These are phyloP conservation scores for Trichoderma polysporum DNA, from an alignment of 2,329 filamentous ascomycete species.

Conservation along the genomic window DNA sequence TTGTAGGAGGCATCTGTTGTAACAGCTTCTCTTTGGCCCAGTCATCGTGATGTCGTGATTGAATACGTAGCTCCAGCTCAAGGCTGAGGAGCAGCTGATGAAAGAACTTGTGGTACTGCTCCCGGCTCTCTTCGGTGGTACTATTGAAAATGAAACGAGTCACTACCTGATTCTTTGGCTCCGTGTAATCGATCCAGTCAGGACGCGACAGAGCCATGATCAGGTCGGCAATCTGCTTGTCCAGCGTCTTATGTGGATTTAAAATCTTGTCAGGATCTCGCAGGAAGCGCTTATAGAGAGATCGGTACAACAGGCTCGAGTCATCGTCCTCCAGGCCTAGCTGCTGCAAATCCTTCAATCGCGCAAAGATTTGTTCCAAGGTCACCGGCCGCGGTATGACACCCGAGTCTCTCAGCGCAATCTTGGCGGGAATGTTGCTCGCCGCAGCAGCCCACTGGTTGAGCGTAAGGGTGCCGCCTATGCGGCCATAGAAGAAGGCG, in stretches of 20 bases:
- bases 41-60: constrained; percentile 59
- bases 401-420: constrained; percentile 59
- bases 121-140: constrained; percentile 52
- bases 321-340: constrained; percentile 56
- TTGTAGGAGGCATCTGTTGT: constrained; percentile 64
- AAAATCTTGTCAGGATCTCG: constrained; percentile 64
- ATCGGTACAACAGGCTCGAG: constrained; percentile 59
- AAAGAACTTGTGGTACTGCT: constrained; percentile 66
- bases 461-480: constrained; percentile 69
- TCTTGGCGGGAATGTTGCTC: constrained; percentile 54
- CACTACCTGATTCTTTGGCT: constrained; percentile 68
- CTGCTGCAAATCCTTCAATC: constrained; percentile 61
- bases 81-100: constrained; percentile 73
- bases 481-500: constrained; percentile 63
- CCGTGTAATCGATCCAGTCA: constrained; percentile 72
- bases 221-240: constrained; percentile 71
- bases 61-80: constrained; percentile 69
- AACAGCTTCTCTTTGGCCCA: constrained; percentile 65
- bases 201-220: constrained; percentile 67
- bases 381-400: constrained; percentile 60
- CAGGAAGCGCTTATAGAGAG: constrained; percentile 66
- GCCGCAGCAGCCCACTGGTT: constrained; percentile 66
- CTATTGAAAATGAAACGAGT: constrained; percentile 70
- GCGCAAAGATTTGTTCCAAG: constrained; percentile 56
- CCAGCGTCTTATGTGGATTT: constrained; percentile 62